Conservation (phyloP, 176 grass and related monocot genomes). For the Oryza punctata region DNA sequence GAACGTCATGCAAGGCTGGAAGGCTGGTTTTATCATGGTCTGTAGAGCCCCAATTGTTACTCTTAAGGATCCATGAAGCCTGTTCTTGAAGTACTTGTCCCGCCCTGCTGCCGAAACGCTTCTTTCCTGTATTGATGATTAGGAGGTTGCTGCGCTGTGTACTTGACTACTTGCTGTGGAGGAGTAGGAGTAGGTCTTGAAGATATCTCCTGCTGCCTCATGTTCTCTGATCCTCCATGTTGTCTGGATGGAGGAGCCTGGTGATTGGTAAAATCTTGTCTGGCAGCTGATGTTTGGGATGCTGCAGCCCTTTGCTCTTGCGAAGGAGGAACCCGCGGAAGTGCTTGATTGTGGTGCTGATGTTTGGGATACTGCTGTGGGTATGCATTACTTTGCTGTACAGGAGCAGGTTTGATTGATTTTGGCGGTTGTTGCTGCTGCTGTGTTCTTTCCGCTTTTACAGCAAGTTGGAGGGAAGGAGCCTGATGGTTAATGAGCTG, state of each 20-base stretch:
- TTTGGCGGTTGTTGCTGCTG: not conserved
- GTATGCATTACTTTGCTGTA: not conserved
- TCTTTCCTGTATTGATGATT: conserved; percentile 13
- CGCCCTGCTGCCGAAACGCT: not conserved
- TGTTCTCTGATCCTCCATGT: conserved; percentile 1
- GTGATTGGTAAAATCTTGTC: not conserved
- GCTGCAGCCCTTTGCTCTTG: not conserved
- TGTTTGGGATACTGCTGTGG: not conserved
- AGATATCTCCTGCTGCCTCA: conserved; percentile 8
- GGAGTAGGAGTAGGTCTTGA: not conserved
- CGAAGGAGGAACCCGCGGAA: not conserved
- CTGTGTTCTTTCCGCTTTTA: not conserved
- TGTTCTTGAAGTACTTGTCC: not conserved
- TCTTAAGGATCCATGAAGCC: not conserved
- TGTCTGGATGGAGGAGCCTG: not conserved
- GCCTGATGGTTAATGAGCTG: not conserved
- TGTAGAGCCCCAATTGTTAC: not conserved
- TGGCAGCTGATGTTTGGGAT: not conserved
- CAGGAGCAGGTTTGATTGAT: not conserved
- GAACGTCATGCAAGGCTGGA: conserved; percentile 1
- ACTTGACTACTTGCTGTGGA: not conserved
- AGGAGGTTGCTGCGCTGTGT: not conserved
- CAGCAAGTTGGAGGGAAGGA: not conserved
- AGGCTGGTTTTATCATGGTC: not conserved
- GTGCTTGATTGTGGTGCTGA: not conserved